Percentiles rank a stretch among this genome's conserved stretches.
These are phyloP conservation scores for Taiozyma sp. DNA, from an alignment of 1,139 yeast species.

Conservation along the genomic window DNA sequence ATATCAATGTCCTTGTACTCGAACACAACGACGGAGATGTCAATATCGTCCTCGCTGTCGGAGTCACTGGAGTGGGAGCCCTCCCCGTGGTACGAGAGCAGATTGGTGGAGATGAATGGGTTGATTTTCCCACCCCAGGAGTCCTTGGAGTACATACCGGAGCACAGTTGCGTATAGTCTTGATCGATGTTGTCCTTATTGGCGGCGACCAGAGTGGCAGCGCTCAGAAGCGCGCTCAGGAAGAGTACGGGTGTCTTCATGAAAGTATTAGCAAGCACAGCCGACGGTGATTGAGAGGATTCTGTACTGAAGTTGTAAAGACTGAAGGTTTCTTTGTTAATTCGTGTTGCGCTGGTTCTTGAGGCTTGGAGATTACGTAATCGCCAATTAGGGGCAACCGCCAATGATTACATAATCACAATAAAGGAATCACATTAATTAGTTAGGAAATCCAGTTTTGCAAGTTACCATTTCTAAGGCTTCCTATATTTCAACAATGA, in stretches of 20 bases:
- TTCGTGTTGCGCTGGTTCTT: not conserved
- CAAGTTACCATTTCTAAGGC: no score
- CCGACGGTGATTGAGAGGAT: not conserved
- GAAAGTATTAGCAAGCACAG: not conserved
- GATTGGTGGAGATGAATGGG: slow-evolving; percentile 54
- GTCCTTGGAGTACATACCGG: slow-evolving; percentile 82
- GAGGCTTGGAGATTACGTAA: not conserved
- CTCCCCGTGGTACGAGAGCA: slow-evolving; percentile 34
- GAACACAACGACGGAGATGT: slow-evolving; percentile 66
- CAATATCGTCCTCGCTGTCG: slow-evolving; percentile 28
- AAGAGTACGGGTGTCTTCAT: not conserved
- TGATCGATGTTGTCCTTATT: slow-evolving; percentile 46
- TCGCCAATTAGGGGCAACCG: not conserved
- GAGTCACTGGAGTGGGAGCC: slow-evolving; percentile 1
- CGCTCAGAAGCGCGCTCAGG: not conserved
- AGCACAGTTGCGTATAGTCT: slow-evolving; percentile 59
- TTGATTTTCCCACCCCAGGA: slow-evolving; percentile 81
- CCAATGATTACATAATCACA: not conserved
- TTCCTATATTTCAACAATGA: no score
- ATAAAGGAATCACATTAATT: no score
- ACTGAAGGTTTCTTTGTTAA: not conserved
- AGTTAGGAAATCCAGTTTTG: no score
- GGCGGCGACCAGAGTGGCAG: slow-evolving; percentile 27
- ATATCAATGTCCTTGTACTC: slow-evolving; percentile 74
- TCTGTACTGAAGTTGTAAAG: not conserved